These are phyloP conservation scores for Sphaerulina populicola DNA, from an alignment of 2,329 filamentous ascomycete genomes.

Conservation along the genomic window DNA sequence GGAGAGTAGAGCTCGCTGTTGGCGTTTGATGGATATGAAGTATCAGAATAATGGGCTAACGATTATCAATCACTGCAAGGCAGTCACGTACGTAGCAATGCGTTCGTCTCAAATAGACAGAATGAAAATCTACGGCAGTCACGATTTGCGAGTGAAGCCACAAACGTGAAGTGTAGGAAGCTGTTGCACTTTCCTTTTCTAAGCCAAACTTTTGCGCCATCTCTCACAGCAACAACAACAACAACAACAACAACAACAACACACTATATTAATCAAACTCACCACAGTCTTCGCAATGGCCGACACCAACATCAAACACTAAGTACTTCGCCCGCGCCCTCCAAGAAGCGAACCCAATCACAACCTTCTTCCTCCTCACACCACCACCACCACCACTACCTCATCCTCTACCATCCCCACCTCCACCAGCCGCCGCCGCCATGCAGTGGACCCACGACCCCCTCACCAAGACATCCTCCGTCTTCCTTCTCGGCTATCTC, in stretches of 20 bases:
- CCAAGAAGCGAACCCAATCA: no score
- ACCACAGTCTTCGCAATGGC: no score
- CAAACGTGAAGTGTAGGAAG: not conserved
- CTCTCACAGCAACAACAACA: no score
- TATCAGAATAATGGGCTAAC: constrained; percentile 12
- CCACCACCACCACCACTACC: not conserved
- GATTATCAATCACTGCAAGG: constrained; percentile 4
- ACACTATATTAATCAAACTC: no score
- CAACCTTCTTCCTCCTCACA: no score
- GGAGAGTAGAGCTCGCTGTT: not conserved
- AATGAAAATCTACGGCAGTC: constrained; percentile 4
- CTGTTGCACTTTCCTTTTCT: not conserved
- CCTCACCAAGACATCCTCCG: not conserved
- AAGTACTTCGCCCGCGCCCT: no score
- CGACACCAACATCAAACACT: no score
- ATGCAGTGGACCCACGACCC: not conserved
- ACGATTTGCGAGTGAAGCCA: not conserved
- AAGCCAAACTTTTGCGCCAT: no score
- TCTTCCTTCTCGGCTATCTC: not conserved
- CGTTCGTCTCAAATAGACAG: constrained; percentile 6
- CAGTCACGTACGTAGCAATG: constrained; percentile 6
- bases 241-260: no score
- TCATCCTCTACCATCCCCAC: not conserved
- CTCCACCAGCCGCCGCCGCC: not conserved
- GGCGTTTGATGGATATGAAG: constrained; percentile 5